These are phyloP conservation scores for Mycena galopus DNA, from an alignment of 768 basidiomycete genomes.

Conservation along the genomic window DNA sequence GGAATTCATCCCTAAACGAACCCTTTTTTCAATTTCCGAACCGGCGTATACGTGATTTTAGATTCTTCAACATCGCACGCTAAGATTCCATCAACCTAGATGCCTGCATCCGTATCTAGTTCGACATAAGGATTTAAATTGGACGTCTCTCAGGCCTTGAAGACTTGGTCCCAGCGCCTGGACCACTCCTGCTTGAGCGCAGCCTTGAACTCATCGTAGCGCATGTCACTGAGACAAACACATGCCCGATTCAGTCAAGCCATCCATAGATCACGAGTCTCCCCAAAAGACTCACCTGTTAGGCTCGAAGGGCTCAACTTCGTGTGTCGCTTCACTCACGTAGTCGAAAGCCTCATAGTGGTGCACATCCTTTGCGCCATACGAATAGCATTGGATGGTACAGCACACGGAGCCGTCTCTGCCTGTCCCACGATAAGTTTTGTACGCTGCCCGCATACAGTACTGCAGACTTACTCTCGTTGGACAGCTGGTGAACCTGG, in stretches of 20 bases:
- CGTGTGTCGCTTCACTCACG: neutral
- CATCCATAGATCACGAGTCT: neutral
- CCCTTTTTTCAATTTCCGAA: too few species aligned
- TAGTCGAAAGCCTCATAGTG: neutral
- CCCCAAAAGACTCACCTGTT: neutral
- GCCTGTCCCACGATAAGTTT: neutral
- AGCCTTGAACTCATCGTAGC: neutral
- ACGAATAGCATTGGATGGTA: neutral
- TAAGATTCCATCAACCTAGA: too few species aligned
- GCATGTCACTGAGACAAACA: neutral
- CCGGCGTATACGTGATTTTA: too few species aligned
- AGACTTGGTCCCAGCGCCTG: neutral
- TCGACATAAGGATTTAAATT: too few species aligned
- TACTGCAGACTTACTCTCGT: neutral
- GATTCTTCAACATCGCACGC: too few species aligned
- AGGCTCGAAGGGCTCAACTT: neutral
- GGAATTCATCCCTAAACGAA: too few species aligned
- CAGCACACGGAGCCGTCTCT: neutral
- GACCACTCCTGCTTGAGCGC: neutral
- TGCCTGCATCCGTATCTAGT: too few species aligned
- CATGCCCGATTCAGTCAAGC: neutral
- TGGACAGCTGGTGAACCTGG: conserved; percentile 37
- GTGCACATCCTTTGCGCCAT: neutral
- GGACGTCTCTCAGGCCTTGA: neutral
- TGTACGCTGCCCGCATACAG: neutral